Evolutionary conservation across 345 rosid genomes (phyloP), one percentile per base, ranked within the genome.

Genomic region (Eucalyptus cloeziana): DNA sequence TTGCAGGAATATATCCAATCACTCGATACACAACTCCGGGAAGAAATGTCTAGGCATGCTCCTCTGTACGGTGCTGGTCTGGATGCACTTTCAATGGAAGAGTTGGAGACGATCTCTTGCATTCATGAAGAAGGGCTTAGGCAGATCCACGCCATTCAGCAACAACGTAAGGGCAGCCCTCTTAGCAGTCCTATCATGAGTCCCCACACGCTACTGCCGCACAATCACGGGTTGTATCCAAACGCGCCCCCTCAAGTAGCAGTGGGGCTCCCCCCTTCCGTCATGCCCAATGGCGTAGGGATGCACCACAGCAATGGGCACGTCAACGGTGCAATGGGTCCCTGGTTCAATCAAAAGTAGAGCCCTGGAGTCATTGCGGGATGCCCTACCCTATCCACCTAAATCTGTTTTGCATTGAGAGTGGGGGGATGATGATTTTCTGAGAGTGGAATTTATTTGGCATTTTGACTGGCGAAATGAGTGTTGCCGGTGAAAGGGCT

Each of bases 51-150:
- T 5, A 92, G 96, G 69, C 99, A 97, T 83, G 99, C 99, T 17
- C 99, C 99, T 13, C 94, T 98, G 7, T 98, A 98, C 19, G 99
- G 99, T 89, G 99, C 97, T 25, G 97, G 96, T 87, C 89, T 98
- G 92, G 99, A 98, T 91, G 93, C 95, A 90, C 94, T 98, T 31
- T 96, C 99, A 16, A 93, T 96, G 98, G 94, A 94, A 90, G 99
- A 98, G 94, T 91, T 98, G 87, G 98, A 96, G 71, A 97, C 99
- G 6, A 90, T 98, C 89, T 93, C 97, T 19, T 95, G 94, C 9
- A 98, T 98, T 90, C 99, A 98, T 16, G 99, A 97, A 90, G 99
- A 98, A 90, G 99, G 99, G 81, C 95, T 98, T 54, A 93, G 97
- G 93, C 97, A 94, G 93, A 96, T 98, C 90, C 98, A 94, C 47